These are phyloP conservation scores for Erigeron canadensis DNA, from an alignment of 129 eudicot genomes.

Conservation along the genomic window DNA sequence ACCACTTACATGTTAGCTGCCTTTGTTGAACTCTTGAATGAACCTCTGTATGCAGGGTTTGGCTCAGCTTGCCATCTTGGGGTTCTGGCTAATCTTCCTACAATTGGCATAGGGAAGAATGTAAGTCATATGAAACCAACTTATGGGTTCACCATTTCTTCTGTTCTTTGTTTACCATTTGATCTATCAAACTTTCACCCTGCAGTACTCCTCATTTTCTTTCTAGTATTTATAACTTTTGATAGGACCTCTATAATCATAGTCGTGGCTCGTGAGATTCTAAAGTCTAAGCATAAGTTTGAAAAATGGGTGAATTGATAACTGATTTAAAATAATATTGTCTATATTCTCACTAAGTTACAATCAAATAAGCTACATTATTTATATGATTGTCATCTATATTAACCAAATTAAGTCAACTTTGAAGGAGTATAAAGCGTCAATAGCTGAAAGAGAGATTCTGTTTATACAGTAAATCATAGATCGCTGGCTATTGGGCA, in stretches of 20 bases:
- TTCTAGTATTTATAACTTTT: background rate
- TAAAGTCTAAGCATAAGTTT: background rate
- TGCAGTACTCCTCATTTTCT: background rate
- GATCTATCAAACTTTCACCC: slow-evolving; percentile 1
- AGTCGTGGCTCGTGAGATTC: background rate
- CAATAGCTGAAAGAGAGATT: background rate
- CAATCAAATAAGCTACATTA: background rate
- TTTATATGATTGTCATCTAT: background rate
- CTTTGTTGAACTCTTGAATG: slow-evolving; percentile 18
- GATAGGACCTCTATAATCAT: background rate
- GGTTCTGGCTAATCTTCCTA: slow-evolving; percentile 78
- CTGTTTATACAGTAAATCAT: background rate
- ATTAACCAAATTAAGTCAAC: background rate
- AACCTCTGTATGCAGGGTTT: slow-evolving; percentile 52
- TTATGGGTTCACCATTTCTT: slow-evolving; percentile 11
- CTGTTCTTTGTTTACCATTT: background rate
- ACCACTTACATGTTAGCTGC: slow-evolving; percentile 1
- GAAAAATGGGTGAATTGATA: background rate
- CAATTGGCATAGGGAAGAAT: slow-evolving; percentile 90
- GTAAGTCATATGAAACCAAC: slow-evolving; percentile 46
- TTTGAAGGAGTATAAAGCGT: slow-evolving; percentile 7
- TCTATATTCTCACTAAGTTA: background rate
- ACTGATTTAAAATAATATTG: background rate
- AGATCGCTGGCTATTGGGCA: slow-evolving; percentile 8
- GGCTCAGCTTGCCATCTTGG: slow-evolving; percentile 99